Evolutionary conservation across 208 protist species (phyloP), one percentile per base, ranked within the genome.

Genomic region (Crithidia thermophila): DNA sequence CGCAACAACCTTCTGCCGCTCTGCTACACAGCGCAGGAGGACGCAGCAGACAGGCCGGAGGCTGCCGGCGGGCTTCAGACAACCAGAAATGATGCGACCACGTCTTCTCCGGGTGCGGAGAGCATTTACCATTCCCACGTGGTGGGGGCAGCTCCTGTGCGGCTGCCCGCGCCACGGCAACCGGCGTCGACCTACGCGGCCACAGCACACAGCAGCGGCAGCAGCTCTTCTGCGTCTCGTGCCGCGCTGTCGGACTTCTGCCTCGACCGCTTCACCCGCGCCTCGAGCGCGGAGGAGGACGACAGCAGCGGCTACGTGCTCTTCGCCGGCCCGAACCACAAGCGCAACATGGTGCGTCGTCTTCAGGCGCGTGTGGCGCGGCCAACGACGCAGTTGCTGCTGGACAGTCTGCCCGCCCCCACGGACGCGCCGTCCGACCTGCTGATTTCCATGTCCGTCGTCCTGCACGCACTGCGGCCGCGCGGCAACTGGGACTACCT

Each of bases 401-500:
- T 94, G 6, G 81, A 94, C 49, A 70, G 72, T 45, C 36, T 82
- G 9, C 78, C 79, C 0, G 66, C 45, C 47, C 62, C 62, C 1
- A 62, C 58, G n/a, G 71, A 74, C 9, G 34, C 68, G 13, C 67
- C 72, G n/a, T 76, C 75, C 4, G 90, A 95, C 59, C 40, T 85
- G 25, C 63, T 94, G 20, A 58, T 93, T 27, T 57, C 84, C 0
- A 77, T 90, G 58, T 90, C 91, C 5, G 68, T 94, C 45, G 75
- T 91, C 18, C 62, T 96, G 49, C 79, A 93, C 53, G 80, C 84
- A 2, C 62, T 96, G 23, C 86, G 91, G 0, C 88, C 88, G 0
- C 50, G 71, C 49, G 88, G 88, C 31, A 72, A 94, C 55, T 96
- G 88, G 89, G 88, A 96, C 60, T 96, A 96, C 69, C 67, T 96